Conservation (phyloP, 2,329 filamentous ascomycete species). For the Zopfia rhizophila region DNA sequence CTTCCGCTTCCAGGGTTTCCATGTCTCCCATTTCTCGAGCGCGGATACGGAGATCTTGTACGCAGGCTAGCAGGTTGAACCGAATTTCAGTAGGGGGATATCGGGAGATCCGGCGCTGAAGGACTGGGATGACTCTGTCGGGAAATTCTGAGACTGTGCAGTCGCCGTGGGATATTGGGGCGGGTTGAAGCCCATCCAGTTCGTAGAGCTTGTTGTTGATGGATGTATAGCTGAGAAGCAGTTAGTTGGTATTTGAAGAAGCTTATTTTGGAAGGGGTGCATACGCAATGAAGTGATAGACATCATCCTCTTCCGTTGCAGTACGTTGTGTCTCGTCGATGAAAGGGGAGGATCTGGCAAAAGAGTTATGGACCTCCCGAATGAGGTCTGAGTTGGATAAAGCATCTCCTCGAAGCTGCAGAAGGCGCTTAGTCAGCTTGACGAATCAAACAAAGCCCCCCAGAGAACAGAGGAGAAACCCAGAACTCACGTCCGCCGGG, state of each 20-base stretch:
- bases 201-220: constrained; percentile 87
- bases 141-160: constrained; percentile 79
- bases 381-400: constrained; percentile 72
- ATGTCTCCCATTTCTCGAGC: constrained; percentile 84
- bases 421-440: background rate
- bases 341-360: constrained; percentile 89
- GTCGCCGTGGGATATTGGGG: constrained; percentile 86
- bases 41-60: constrained; percentile 79
- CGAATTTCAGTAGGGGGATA: constrained; percentile 90
- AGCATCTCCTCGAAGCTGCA: constrained; percentile 74
- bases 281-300: constrained; percentile 93
- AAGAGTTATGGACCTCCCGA: constrained; percentile 82
- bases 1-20: constrained; percentile 81
- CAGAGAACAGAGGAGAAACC: background rate
- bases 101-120: constrained; percentile 82
- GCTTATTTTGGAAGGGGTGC: constrained; percentile 8
- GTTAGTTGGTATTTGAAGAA: constrained; percentile 12
- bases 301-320: constrained; percentile 81
- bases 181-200: constrained; percentile 91
- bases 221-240: constrained; percentile 71
- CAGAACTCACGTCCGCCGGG: constrained; percentile 64
- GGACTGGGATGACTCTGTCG: constrained; percentile 82
- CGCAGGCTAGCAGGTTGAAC: constrained; percentile 95
- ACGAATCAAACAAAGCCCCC: background rate
- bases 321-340: constrained; percentile 85